A percentile compares a stretch with the other conserved stretches of the same genome.
Conservation (phyloP, 2,329 filamentous ascomycete genomes). For the Didymella sp. region DNA sequence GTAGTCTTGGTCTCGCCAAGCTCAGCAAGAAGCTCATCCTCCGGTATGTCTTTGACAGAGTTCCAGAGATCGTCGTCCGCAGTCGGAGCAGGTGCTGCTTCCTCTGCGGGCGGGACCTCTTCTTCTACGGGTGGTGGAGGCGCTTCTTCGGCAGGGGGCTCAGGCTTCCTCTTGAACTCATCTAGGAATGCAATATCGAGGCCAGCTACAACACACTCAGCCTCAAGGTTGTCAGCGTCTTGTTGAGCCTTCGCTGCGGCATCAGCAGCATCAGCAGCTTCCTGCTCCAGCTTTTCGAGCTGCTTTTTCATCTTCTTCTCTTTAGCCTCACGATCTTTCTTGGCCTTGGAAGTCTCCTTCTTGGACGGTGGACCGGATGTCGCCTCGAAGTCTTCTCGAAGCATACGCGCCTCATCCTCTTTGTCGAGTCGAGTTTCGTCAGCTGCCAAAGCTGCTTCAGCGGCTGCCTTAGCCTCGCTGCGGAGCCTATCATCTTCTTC, state of each 20-base stretch:
- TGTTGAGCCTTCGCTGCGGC: slow-evolving; percentile 46
- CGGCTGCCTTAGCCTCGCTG: slow-evolving; percentile 27
- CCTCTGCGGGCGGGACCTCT: slow-evolving; percentile 23
- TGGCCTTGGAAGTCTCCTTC: slow-evolving; percentile 43
- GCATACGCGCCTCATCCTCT: slow-evolving; percentile 14
- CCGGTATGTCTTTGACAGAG: slow-evolving; percentile 44
- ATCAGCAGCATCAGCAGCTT: slow-evolving; percentile 44
- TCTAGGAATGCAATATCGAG: slow-evolving; percentile 30
- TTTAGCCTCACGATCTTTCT: slow-evolving; percentile 36
- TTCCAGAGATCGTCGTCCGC: slow-evolving; percentile 44
- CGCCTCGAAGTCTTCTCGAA: slow-evolving; percentile 33
- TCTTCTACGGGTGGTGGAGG: slow-evolving; percentile 30
- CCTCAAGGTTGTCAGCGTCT: slow-evolving; percentile 40
- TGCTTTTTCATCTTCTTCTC: slow-evolving; percentile 40
- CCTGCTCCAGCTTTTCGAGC: slow-evolving; percentile 36
- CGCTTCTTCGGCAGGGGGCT: slow-evolving; percentile 30
- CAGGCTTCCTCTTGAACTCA: slow-evolving; percentile 37
- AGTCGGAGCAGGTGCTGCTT: slow-evolving; percentile 7
- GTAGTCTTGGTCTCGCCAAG: slow-evolving; percentile 38
- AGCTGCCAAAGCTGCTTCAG: slow-evolving; percentile 26
- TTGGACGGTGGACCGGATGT: slow-evolving; percentile 38
- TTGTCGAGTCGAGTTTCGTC: slow-evolving; percentile 28
- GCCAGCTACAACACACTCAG: slow-evolving; percentile 47
- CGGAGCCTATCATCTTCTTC: slow-evolving; percentile 40
- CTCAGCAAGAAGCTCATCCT: slow-evolving; percentile 45